phyloP scores from a whole-genome alignment of 176 grass and related monocot species.

The Carex kokanica region DNA sequence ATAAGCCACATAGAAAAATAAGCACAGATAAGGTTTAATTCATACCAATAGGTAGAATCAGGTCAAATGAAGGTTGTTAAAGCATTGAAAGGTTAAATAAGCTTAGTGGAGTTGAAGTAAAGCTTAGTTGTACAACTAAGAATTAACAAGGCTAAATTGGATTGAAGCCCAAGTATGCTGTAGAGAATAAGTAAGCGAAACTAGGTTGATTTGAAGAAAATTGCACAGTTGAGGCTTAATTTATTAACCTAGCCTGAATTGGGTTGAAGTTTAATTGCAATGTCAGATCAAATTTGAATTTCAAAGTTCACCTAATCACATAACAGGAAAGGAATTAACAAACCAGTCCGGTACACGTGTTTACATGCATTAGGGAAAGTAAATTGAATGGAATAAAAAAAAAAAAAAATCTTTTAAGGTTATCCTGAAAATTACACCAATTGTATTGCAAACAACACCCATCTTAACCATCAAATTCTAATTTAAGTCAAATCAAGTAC shows the following conservation, averaged over 20 bases:
- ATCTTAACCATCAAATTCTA: not conserved
- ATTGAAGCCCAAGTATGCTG: not conserved
- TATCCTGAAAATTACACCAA: not conserved
- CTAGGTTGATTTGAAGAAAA: not conserved
- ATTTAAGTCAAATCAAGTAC: not conserved
- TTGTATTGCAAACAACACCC: not conserved
- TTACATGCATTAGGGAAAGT: not conserved
- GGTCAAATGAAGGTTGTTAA: not conserved
- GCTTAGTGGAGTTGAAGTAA: not conserved
- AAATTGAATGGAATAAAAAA: not conserved
- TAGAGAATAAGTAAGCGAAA: not conserved
- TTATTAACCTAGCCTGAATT: not conserved
- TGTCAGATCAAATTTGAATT: not conserved
- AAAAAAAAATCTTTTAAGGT: not conserved
- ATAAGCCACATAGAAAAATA: constrained; percentile 17
- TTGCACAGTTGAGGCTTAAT: not conserved
- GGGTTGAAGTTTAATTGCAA: not conserved
- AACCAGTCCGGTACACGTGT: not conserved
- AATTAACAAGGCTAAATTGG: not conserved
- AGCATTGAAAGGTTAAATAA: not conserved
- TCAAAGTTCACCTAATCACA: not conserved
- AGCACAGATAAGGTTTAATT: not conserved
- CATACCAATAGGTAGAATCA: not conserved
- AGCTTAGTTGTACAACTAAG: not conserved
- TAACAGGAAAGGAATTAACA: not conserved